Evolutionary conservation across 192 early-diverging fungal species (phyloP).

Genomic region (Backusella parvicylindrica): DNA sequence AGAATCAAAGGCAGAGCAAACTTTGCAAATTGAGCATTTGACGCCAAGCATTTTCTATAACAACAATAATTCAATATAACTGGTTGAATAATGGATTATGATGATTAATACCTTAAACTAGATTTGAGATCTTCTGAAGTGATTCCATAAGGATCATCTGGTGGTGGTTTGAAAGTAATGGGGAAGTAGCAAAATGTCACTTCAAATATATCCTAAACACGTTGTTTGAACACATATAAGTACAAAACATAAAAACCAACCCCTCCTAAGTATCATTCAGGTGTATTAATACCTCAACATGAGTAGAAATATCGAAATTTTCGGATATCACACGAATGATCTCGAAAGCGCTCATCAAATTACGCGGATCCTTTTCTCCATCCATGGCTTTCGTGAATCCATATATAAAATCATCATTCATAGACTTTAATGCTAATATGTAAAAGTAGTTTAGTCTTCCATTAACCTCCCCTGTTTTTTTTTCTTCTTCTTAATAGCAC

Average conservation of each 20-base stretch:
- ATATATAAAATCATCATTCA: constrained; percentile 71
- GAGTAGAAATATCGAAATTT: constrained; percentile 74
- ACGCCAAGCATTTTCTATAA: constrained; percentile 65
- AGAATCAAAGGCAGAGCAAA: constrained; percentile 85
- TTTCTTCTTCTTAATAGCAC: constrained; percentile 8
- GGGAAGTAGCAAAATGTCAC: constrained; percentile 99
- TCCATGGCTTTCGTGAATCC: constrained; percentile 89
- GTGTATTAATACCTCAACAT: constrained; percentile 67
- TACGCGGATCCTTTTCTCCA: constrained; percentile 98
- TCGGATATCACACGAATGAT: constrained; percentile 66
- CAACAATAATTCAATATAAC: neutral
- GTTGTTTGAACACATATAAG: neutral
- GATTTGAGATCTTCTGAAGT: constrained; percentile 89
- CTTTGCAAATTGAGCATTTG: constrained; percentile 73
- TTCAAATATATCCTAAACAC: constrained; percentile 82
- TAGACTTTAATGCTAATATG: constrained; percentile 52
- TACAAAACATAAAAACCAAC: constrained; percentile 6
- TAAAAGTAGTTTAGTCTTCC: neutral
- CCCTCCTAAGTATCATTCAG: neutral
- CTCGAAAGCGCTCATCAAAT: constrained; percentile 85
- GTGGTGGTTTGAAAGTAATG: constrained; percentile 95
- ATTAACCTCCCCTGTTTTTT: constrained; percentile 17
- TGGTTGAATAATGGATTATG: neutral
- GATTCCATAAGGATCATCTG: constrained; percentile 93
- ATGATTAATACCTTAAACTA: constrained; percentile 53